Percentiles rank a stretch among this genome's conserved stretches.
Conservation (phyloP, 1,284 basidiomycete genomes). For the Cystodermella granulosa region DNA sequence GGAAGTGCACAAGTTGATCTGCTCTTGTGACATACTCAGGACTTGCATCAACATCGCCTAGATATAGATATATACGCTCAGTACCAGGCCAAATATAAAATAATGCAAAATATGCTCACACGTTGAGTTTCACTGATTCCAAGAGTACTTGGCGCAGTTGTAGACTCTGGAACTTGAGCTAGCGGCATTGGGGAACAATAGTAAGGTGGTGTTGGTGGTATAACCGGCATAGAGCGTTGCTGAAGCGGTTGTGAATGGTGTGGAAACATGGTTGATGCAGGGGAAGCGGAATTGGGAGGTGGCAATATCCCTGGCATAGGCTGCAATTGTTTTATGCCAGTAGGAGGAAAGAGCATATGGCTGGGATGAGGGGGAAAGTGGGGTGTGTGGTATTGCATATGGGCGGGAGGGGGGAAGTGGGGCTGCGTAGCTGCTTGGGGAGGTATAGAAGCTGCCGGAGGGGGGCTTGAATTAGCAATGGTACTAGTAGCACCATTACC, state of each 20-base stretch:
- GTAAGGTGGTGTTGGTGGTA: constrained; percentile 44
- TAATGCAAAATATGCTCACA: constrained; percentile 22
- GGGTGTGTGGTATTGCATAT: constrained; percentile 27
- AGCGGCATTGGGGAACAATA: constrained; percentile 42
- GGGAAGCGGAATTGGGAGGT: constrained; percentile 29
- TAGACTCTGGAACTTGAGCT: constrained; percentile 27
- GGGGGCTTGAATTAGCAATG: too few species aligned
- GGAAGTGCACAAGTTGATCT: constrained; percentile 84
- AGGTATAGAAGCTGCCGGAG: constrained; percentile 17
- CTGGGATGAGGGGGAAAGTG: constrained; percentile 36
- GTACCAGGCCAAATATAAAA: constrained; percentile 1
- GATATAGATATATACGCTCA: constrained; percentile 5
- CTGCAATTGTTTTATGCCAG: constrained; percentile 35
- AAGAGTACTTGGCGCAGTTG: constrained; percentile 19
- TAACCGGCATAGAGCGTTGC: constrained; percentile 36
- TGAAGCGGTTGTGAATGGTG: constrained; percentile 22
- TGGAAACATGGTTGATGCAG: constrained; percentile 31
- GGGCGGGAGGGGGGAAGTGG: constrained; percentile 28
- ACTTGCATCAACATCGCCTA: constrained; percentile 85
- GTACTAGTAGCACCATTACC: constrained; percentile 28
- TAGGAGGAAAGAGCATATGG: constrained; percentile 27
- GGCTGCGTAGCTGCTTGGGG: constrained; percentile 26
- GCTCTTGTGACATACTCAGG: constrained; percentile 76
- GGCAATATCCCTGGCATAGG: constrained; percentile 27
- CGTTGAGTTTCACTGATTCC: constrained; percentile 40